Percentiles rank a stretch among this genome's conserved stretches.
Evolutionary conservation across 352 stramenopile species (phyloP).

Genomic region (Phytophthora citricola): DNA sequence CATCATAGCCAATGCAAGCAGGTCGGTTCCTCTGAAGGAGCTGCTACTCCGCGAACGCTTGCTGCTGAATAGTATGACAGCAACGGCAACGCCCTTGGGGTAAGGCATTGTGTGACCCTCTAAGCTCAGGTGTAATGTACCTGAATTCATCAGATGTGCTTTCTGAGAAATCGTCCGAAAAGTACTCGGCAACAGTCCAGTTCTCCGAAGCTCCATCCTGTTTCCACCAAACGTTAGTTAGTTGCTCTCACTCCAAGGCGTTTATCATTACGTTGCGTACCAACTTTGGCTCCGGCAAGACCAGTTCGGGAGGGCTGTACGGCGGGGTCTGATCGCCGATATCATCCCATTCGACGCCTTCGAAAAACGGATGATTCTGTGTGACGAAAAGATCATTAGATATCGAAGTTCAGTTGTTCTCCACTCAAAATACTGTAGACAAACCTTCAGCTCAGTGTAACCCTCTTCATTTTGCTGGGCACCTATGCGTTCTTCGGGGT

Average conservation of each 20-base stretch:
- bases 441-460: conserved; percentile 74
- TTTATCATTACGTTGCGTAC: conserved; percentile 22
- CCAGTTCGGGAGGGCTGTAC: conserved; percentile 61
- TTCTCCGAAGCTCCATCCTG: conserved; percentile 79
- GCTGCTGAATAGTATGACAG: conserved; percentile 13
- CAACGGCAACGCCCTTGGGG: neutral
- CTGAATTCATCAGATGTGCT: conserved; percentile 73
- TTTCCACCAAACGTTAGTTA: conserved; percentile 9
- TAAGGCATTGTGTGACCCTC: conserved; percentile 1
- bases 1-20: conserved; percentile 69
- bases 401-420: neutral
- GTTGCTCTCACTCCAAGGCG: neutral
- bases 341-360: conserved; percentile 76
- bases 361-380: conserved; percentile 83
- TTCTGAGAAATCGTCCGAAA: conserved; percentile 83
- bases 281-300: conserved; percentile 67
- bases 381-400: conserved; percentile 8
- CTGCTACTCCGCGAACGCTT: conserved; percentile 73
- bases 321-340: conserved; percentile 61
- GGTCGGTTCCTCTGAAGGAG: conserved; percentile 60
- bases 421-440: neutral
- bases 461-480: conserved; percentile 71
- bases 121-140: conserved; percentile 19
- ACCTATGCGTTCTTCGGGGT: conserved; percentile 71
- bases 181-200: conserved; percentile 85